Evolutionary conservation across 2,329 filamentous ascomycete genomes (phyloP), one percentile per base, ranked within the genome.

Genomic region (Eutypella sp.): DNA sequence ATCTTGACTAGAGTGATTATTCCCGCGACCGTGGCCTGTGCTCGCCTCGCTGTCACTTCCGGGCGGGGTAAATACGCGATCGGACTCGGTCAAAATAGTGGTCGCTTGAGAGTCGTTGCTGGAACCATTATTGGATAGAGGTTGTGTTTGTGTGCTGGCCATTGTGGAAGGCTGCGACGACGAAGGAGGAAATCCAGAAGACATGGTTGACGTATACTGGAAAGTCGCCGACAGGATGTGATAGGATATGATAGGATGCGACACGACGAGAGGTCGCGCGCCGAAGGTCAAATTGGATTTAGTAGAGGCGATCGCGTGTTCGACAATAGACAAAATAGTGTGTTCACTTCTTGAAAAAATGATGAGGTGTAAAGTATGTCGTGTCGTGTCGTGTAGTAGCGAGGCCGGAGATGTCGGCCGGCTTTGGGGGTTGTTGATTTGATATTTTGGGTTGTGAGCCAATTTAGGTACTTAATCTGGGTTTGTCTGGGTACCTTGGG

Each of bases 1-100:
- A 29, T 76, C 71, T 51, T 77, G 76, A 52, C 76, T 76, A n/a
- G 71, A 71, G 40, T 58, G 63, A 52, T 64, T 71, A 54, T 24
- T 39, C 5, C 19, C 20, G 5, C 15, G 7, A 22, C 49, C 57
- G 53, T 67, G 56, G 48, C 62, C 60, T 51, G 67, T 58, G 54
- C 72, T 67, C 54, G 65, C 50, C 50, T 65, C 65, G 43, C 67
- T 69, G 49, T 71, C 69, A 60, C 68, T 72, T 24, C 60, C 63
- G 34, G 69, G 63, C 42, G 70, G 70, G 36, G 69, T 72, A 53
- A 72, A 72, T 47, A 72, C 63, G 53, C 60, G 64, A 53, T 71
- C 67, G 40, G 62, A 61, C 47, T 70, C 66, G 31, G 65, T 67
- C 18, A 65, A 64, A 40, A 66, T 65, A 18, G 57, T 67, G 13